phyloP scores from a whole-genome alignment of 305 asterid species.

The Striga hermonthica region DNA sequence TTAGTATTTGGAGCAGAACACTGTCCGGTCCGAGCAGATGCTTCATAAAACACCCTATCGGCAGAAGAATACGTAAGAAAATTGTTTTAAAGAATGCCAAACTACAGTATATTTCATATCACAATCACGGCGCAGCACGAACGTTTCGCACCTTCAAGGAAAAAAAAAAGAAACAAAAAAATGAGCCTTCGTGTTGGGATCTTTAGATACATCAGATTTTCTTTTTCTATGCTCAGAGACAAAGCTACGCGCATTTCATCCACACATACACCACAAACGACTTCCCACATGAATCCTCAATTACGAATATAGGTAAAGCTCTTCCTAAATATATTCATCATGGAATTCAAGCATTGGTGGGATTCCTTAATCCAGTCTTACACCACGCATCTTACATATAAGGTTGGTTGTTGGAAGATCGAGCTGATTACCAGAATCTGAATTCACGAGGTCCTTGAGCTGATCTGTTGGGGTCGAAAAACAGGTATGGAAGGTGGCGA shows the following conservation, averaged over 20 bases:
- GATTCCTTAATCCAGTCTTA: conserved; percentile 47
- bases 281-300: conserved; percentile 2
- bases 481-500: conserved; percentile 77
- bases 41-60: too few species aligned
- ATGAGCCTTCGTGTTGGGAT: not conserved
- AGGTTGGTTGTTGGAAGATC: conserved; percentile 87
- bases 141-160: too few species aligned
- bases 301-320: not conserved
- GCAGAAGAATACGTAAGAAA: too few species aligned
- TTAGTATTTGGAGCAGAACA: too few species aligned
- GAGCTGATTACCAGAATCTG: conserved; percentile 68
- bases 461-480: conserved; percentile 68
- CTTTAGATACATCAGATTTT: too few species aligned
- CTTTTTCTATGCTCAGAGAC: not conserved
- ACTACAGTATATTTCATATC: not conserved
- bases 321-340: not conserved
- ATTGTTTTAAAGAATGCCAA: too few species aligned
- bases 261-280: too few species aligned
- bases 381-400: conserved; percentile 80
- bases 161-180: not conserved
- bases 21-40: too few species aligned
- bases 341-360: not conserved
- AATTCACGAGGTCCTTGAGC: conserved; percentile 70
- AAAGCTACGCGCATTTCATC: not conserved
- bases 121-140: not conserved